These are phyloP conservation scores for Penicillium olsonii DNA, from an alignment of 2,329 filamentous ascomycete species.

Conservation along the genomic window DNA sequence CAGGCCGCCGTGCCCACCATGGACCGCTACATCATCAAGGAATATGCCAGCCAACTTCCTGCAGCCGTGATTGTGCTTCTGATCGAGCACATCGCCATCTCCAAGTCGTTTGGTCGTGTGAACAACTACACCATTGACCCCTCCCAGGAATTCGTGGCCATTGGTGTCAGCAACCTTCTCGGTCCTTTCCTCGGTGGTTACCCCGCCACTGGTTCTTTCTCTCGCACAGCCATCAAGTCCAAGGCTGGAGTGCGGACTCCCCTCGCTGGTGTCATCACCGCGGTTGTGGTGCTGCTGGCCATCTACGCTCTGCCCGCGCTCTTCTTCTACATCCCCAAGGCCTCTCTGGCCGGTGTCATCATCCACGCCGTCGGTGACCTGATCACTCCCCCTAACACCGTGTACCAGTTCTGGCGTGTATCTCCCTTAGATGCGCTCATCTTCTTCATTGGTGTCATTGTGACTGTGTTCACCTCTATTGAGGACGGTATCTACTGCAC, in stretches of 20 bases:
- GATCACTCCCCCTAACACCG: conserved; percentile 83
- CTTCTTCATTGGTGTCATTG: conserved; percentile 89
- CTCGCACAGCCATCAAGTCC: conserved; percentile 92
- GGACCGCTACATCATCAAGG: conserved; percentile 64
- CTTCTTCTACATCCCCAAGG: conserved; percentile 90
- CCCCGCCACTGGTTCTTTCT: conserved; percentile 93
- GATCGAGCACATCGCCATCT: conserved; percentile 95
- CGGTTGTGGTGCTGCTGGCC: conserved; percentile 79
- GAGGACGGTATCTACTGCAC: conserved; percentile 93
- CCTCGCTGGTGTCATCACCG: conserved; percentile 86
- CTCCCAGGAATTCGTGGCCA: conserved; percentile 93
- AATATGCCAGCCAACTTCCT: conserved; percentile 73
- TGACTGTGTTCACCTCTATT: conserved; percentile 84
- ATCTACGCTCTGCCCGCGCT: conserved; percentile 85
- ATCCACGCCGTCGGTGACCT: conserved; percentile 94
- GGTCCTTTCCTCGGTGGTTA: conserved; percentile 91
- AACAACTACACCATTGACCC: conserved; percentile 97
- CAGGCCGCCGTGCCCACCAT: conserved; percentile 73
- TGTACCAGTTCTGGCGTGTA: conserved; percentile 95
- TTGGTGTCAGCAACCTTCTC: conserved; percentile 85
- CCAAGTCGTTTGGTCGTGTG: conserved; percentile 91
- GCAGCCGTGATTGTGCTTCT: conserved; percentile 89
- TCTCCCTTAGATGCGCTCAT: conserved; percentile 87
- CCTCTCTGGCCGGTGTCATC: conserved; percentile 81
- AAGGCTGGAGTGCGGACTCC: conserved; percentile 94